A percentile compares a stretch with the other conserved stretches of the same genome.
These are phyloP conservation scores for Scheffersomyces lignicola DNA, from an alignment of 1,139 yeast species.

Conservation along the genomic window DNA sequence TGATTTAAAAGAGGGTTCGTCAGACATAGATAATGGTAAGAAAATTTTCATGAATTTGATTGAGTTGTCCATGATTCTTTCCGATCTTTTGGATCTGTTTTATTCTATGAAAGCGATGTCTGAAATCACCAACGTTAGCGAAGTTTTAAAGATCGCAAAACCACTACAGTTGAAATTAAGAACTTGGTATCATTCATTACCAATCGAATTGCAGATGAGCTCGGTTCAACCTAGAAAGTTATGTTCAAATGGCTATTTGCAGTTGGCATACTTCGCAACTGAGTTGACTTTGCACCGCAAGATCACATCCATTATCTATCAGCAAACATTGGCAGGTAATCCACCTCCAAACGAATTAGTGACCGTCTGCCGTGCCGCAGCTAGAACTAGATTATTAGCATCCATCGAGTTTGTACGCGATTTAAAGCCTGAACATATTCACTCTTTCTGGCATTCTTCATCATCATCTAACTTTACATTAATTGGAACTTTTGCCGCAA, in stretches of 20 bases:
- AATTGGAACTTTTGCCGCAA: slow-evolving; percentile 84
- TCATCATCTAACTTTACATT: slow-evolving; percentile 75
- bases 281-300: slow-evolving; percentile 83
- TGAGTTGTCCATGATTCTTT: slow-evolving; percentile 64
- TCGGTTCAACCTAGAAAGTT: slow-evolving; percentile 60
- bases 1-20: slow-evolving; percentile 57
- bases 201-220: slow-evolving; percentile 66
- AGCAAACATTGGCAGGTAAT: slow-evolving; percentile 38
- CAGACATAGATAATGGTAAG: slow-evolving; percentile 74
- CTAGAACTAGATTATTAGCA: slow-evolving; percentile 74
- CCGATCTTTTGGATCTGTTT: slow-evolving; percentile 69
- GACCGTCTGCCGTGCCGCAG: slow-evolving; percentile 79
- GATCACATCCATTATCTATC: slow-evolving; percentile 60
- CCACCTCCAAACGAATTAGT: slow-evolving; percentile 58
- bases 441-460: slow-evolving; percentile 86
- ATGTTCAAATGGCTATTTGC: slow-evolving; percentile 72
- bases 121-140: slow-evolving; percentile 56
- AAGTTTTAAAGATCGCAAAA: slow-evolving; percentile 72
- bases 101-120: slow-evolving; percentile 69
- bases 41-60: slow-evolving; percentile 69
- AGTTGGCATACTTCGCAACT: slow-evolving; percentile 82
- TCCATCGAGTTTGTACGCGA: slow-evolving; percentile 78
- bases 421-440: slow-evolving; percentile 77
- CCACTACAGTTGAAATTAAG: slow-evolving; percentile 79
- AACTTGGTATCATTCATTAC: slow-evolving; percentile 83